Evolutionary conservation across 1,139 yeast genomes (phyloP).

Genomic region (Taphrina wiesneri): DNA sequence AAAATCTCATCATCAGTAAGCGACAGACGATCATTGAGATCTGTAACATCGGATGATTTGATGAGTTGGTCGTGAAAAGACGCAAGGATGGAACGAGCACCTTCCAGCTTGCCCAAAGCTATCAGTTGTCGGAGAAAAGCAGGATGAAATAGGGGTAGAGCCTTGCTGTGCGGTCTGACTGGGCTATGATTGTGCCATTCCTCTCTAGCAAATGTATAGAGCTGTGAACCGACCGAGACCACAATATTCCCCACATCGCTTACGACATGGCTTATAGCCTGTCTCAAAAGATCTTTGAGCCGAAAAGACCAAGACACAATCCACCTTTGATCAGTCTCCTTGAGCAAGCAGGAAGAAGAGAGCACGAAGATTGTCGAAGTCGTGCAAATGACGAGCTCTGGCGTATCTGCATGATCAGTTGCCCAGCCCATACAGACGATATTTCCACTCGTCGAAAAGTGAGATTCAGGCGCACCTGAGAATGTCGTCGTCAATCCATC

Average conservation of each 20-base stretch:
- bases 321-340: background rate
- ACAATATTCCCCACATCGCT: background rate
- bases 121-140: constrained; percentile 58
- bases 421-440: background rate
- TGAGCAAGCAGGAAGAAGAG: background rate
- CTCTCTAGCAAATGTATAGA: constrained; percentile 77
- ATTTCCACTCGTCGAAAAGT: background rate
- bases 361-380: background rate
- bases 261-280: background rate
- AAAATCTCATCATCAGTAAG: background rate
- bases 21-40: background rate
- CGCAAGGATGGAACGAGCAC: background rate
- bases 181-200: background rate
- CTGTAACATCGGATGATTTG: background rate
- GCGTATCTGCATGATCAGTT: background rate
- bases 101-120: background rate
- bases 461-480: constrained; percentile 7
- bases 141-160: constrained; percentile 86
- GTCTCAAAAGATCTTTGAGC: background rate
- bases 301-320: background rate
- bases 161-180: background rate
- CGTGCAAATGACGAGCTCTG: background rate
- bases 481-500: background rate
- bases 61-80: background rate
- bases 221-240: constrained; percentile 2